Evolutionary conservation across 495 filamentous ascomycete species (phyloP), one percentile per base, ranked within the genome.

Genomic region (Trichoderma reesei): DNA sequence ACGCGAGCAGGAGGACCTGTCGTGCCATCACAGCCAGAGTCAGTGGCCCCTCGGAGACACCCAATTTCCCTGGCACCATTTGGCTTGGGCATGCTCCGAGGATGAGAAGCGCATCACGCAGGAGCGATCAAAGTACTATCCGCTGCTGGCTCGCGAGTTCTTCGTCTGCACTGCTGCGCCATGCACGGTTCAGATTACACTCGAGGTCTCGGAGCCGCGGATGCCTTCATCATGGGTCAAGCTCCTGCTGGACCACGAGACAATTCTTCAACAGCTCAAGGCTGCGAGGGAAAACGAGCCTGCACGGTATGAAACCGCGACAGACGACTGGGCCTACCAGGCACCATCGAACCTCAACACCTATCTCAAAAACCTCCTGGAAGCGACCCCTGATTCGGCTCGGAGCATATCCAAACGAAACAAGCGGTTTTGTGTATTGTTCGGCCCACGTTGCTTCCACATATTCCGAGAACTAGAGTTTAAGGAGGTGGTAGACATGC

Each of bases 341-440:
- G 78, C 86, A 0, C 72, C 87, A 33, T 67, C 76, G 26, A 86
- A 83, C 31, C 73, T 92, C 41, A 79, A 79, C 34, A 76, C 75
- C 56, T 92, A 91, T 69, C 70, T 92, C 34, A 73, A 66, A 7
- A 88, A 92, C 68, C 77, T 85, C 8, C 73, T 90, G 59, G 63
- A 59, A 11, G 7, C 31, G 18, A 33, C 18, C 4, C 54, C 63
- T 16, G 38, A 63, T n/a, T 16, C 38, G 9, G 70, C 79, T 38
- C 85, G 83, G 70, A 68, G 73, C 26, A 89, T 93, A 63, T 81
- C 84, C 4, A 79, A 80, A 14, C 74, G 82, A 8, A 92, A 92
- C 73, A 92, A 90, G 72, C 82, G 81, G 16, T 95, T 90, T 68
- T 76, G 83, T 61, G 76, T 86, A 14, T 82, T 85, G 46, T 88